Percentiles rank a stretch among this genome's conserved stretches.
Evolutionary conservation across 163 green algal species (phyloP).

Genomic region (Scenedesmus sp.): DNA sequence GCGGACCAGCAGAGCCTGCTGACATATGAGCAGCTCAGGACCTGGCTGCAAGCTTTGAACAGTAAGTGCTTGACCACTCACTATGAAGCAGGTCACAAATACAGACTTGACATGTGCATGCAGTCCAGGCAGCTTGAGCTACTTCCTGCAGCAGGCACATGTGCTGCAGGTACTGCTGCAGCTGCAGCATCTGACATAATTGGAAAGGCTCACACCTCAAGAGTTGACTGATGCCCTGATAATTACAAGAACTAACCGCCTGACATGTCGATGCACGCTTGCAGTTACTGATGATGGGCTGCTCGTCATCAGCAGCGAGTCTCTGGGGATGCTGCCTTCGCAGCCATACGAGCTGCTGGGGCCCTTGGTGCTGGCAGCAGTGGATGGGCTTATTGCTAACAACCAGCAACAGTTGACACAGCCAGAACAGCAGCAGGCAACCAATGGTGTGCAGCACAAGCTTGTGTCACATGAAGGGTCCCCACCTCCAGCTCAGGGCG

Average conservation of each 20-base stretch:
- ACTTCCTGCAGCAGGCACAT: background rate
- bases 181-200: background rate
- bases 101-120: too few species aligned
- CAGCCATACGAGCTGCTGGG: conserved; percentile 34
- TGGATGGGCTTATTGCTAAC: conserved; percentile 7
- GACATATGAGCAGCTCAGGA: conserved; percentile 12
- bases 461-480: background rate
- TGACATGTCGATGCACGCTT: background rate
- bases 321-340: conserved; percentile 25
- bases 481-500: background rate
- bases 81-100: background rate
- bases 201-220: background rate
- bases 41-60: conserved; percentile 4
- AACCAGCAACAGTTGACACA: background rate
- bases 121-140: background rate
- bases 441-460: background rate
- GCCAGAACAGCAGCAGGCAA: background rate
- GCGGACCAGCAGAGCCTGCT: background rate
- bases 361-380: background rate
- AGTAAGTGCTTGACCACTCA: background rate
- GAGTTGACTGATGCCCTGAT: background rate
- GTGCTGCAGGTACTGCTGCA: background rate
- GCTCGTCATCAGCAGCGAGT: conserved; percentile 24
- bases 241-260: background rate
- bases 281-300: conserved; percentile 6